Evolutionary conservation across 192 early-diverging fungal genomes (phyloP).

Genomic region (Coemansia sp.): DNA sequence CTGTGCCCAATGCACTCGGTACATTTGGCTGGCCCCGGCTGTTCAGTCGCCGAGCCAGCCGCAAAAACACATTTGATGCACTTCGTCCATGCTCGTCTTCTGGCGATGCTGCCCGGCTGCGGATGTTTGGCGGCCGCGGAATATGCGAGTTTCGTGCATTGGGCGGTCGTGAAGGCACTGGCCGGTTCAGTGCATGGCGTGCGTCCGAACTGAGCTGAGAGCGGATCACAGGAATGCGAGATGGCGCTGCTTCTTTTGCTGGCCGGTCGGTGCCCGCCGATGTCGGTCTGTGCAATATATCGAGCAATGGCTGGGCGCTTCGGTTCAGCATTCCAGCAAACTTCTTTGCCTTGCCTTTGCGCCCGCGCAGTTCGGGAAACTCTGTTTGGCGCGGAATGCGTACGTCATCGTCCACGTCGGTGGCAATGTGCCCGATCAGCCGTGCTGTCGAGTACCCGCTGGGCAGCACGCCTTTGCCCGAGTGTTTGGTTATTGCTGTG

Average conservation of each 20-base stretch:
- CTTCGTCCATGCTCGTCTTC: slow-evolving; percentile 7
- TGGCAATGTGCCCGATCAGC: slow-evolving; percentile 41
- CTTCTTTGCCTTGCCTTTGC: slow-evolving; percentile 24
- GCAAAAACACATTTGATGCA: slow-evolving; percentile 43
- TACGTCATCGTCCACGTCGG: slow-evolving; percentile 32
- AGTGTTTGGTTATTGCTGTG: neutral
- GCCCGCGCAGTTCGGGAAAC: slow-evolving; percentile 43
- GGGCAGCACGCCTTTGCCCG: neutral
- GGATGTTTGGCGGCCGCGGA: slow-evolving; percentile 33
- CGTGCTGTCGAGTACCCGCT: slow-evolving; percentile 31
- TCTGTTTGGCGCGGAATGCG: slow-evolving; percentile 33
- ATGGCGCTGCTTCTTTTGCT: slow-evolving; percentile 17
- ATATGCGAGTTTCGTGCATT: slow-evolving; percentile 40
- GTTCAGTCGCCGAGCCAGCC: slow-evolving; percentile 47
- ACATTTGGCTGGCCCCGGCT: slow-evolving; percentile 8
- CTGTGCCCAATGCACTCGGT: slow-evolving; percentile 26
- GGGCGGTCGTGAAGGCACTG: slow-evolving; percentile 8
- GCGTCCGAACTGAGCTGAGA: neutral
- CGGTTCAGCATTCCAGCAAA: slow-evolving; percentile 23
- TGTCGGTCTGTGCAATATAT: slow-evolving; percentile 27
- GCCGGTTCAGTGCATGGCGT: neutral
- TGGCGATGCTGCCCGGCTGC: slow-evolving; percentile 8
- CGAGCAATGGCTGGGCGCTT: slow-evolving; percentile 31
- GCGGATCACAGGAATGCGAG: slow-evolving; percentile 46
- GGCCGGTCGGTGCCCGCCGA: slow-evolving; percentile 2